Base-by-base conservation (phyloP, 441 rosid species). In the Syzygium malaccense region DNA sequence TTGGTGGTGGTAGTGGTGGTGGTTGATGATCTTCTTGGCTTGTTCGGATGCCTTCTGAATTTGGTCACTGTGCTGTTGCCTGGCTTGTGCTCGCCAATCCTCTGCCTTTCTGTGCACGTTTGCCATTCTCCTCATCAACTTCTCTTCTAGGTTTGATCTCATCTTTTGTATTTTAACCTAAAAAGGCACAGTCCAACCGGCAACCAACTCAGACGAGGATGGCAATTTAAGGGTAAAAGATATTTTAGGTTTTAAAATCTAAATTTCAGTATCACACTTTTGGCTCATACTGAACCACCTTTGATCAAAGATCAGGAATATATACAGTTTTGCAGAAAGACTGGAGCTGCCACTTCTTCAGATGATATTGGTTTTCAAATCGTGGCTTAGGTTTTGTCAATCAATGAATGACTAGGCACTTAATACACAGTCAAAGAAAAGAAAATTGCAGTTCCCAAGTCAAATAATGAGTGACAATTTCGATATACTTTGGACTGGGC, bases 121-220 rank as follows among this genome's bases (percentile, higher is more conserved):
- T 23, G 94, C 93, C 98, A 96, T 96, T 90, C 97, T 95, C 93
- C 93, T 97, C 99, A 97, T 96, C 90, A 96, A 53, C 92, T 98
- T 96, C 92, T 96, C 98, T 87, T 98, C 99, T 10, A 95, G 86
- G 87, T 93, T 94, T 41, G 99, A 94, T 91, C 97, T 96, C 99
- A 96, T 96, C 93, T 91, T 96, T 58, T 96, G 97, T 88, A 97
- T 96, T 93, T 96, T 97, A 90, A 96, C 96, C 99, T 97, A 88
- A 49, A 58, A 88, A 57, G 66, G 48, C 45, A 23, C 26, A 14
- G 62, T 51, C 58, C 87, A 55, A 18, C 60, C 19, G 30, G 14
- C 87, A 84, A 20, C 17, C 17, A 26, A 23, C 66, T 85, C 49
- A 85, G 60, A 33, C 32, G 26, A 54, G 12, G 66, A 85, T 12